These are phyloP conservation scores for Ogataea hybrid DNA, from an alignment of 1,139 yeast genomes.

Conservation along the genomic window DNA sequence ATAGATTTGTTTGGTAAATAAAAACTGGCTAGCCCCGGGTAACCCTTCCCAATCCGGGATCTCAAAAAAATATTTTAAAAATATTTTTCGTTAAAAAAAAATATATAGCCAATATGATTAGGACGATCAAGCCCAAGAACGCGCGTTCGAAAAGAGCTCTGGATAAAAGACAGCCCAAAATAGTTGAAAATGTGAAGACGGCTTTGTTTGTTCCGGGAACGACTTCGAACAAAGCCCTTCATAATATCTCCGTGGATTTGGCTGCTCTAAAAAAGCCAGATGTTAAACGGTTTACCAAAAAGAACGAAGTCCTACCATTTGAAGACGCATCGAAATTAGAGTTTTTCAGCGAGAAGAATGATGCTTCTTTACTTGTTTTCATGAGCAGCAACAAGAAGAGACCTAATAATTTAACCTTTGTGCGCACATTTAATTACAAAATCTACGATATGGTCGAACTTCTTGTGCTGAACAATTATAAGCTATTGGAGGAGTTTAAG, in stretches of 20 bases:
- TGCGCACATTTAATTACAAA: conserved; percentile 86
- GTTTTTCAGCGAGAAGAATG: conserved; percentile 93
- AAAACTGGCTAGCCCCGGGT: conserved; percentile 10
- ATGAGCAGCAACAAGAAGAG: conserved; percentile 86
- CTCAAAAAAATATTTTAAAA: conserved; percentile 5
- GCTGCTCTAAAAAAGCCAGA: conserved; percentile 92
- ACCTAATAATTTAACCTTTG: conserved; percentile 85
- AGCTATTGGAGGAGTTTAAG: conserved; percentile 76
- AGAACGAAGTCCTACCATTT: conserved; percentile 88
- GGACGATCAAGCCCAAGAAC: conserved; percentile 83
- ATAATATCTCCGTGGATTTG: conserved; percentile 87
- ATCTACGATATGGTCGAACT: conserved; percentile 94
- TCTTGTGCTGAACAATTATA: conserved; percentile 64
- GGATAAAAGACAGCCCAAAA: conserved; percentile 83
- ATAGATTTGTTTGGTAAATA: conserved; percentile 10
- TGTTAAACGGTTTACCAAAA: conserved; percentile 80
- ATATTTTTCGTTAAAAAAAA: conserved; percentile 3
- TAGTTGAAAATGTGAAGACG: conserved; percentile 84
- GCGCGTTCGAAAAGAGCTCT: conserved; percentile 96
- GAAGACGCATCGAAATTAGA: conserved; percentile 88
- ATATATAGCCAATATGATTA: conserved; percentile 44
- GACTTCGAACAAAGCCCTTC: conserved; percentile 73
- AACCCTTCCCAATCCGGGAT: conserved; percentile 6
- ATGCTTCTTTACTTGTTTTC: conserved; percentile 80
- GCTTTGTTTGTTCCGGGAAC: conserved; percentile 93